Evolutionary conservation across 208 protist genomes (phyloP).

Genomic region (Acanthamoeba castellanii): DNA sequence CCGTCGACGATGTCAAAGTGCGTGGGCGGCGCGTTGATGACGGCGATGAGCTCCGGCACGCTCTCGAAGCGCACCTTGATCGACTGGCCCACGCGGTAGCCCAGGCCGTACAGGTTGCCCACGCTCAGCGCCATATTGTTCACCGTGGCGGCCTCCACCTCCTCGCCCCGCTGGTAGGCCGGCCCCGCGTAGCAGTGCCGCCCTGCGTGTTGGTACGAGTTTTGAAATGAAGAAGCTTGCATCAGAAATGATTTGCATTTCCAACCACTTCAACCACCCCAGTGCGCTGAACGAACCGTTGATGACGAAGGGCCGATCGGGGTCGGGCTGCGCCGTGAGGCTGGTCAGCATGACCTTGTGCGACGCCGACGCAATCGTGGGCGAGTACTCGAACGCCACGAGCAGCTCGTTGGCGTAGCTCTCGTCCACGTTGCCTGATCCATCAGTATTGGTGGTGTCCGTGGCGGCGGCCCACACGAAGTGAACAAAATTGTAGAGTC

Average conservation of each 20-base stretch:
- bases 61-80: not conserved
- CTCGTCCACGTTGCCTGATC: not conserved
- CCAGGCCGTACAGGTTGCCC: constrained; percentile 38
- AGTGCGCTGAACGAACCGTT: not conserved
- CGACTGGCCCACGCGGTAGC: not conserved
- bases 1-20: not conserved
- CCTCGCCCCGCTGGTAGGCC: not conserved
- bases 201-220: too few relatives aligned
- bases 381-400: not conserved
- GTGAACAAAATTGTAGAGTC: too few relatives aligned
- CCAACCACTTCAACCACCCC: too few relatives aligned
- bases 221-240: too few relatives aligned
- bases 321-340: not conserved
- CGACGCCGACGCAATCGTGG: not conserved
- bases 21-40: not conserved
- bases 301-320: not conserved
- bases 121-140: constrained; percentile 26
- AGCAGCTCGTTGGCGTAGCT: not conserved
- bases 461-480: too few relatives aligned
- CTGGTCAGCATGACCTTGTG: not conserved
- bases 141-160: not conserved
- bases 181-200: constrained; percentile 10
- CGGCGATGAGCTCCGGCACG: not conserved
- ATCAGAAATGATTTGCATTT: too few relatives aligned
- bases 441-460: too few relatives aligned